Percentiles rank a stretch among this genome's conserved stretches.
Evolutionary conservation across 2,329 filamentous ascomycete genomes (phyloP).

Genomic region (Emericellopsis cladophorae): DNA sequence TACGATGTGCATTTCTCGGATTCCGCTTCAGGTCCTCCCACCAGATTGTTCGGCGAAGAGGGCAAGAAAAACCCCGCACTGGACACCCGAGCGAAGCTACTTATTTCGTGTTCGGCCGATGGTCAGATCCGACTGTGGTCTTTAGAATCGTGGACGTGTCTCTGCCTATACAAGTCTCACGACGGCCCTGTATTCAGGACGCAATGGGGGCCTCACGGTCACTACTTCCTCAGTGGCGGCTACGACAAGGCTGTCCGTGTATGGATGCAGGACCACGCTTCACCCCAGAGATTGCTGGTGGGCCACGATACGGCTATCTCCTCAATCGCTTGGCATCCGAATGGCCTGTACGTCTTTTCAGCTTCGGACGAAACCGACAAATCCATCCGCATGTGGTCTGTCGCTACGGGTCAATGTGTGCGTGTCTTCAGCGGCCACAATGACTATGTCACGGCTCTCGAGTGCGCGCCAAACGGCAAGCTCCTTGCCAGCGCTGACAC

Average conservation of each 20-base stretch:
- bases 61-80: slow-evolving; percentile 25
- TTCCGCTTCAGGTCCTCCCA: slow-evolving; percentile 42
- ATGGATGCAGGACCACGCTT: slow-evolving; percentile 88
- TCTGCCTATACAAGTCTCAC: slow-evolving; percentile 90
- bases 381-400: slow-evolving; percentile 93
- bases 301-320: slow-evolving; percentile 94
- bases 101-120: slow-evolving; percentile 81
- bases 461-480: slow-evolving; percentile 79
- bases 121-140: slow-evolving; percentile 88
- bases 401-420: slow-evolving; percentile 76
- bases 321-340: slow-evolving; percentile 84
- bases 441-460: slow-evolving; percentile 72
- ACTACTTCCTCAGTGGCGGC: slow-evolving; percentile 83
- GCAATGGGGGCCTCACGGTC: slow-evolving; percentile 81
- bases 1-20: slow-evolving; percentile 82
- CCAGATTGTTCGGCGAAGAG: slow-evolving; percentile 36
- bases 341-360: slow-evolving; percentile 87
- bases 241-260: slow-evolving; percentile 84
- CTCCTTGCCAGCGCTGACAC: slow-evolving; percentile 85
- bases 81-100: slow-evolving; percentile 53
- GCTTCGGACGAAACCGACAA: slow-evolving; percentile 76
- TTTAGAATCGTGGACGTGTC: slow-evolving; percentile 78
- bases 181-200: slow-evolving; percentile 82
- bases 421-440: slow-evolving; percentile 87
- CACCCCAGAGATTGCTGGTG: slow-evolving; percentile 74